phyloP scores from a whole-genome alignment of 805 yeast species.

The Ascoidea asiatica region DNA sequence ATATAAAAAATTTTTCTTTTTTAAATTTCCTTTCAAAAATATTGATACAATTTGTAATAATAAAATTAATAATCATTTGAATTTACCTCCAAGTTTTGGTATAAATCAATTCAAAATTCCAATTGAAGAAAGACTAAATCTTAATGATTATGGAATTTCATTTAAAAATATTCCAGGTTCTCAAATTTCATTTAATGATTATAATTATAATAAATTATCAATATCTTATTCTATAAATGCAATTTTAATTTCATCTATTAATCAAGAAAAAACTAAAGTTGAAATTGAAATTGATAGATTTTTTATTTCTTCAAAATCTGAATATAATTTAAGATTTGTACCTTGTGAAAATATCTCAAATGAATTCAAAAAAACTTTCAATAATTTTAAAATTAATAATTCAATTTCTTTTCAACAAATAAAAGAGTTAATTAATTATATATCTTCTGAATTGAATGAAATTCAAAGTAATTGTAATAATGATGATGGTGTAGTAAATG shows the following conservation, averaged over 20 bases:
- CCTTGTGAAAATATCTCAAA: not conserved
- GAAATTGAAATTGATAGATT: too few relatives aligned
- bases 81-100: not conserved
- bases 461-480: too few relatives aligned
- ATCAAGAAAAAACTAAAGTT: not conserved
- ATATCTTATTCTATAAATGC: not conserved
- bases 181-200: not conserved
- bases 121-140: too few relatives aligned
- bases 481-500: too few relatives aligned
- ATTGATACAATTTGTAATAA: constrained; percentile 25
- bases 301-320: not conserved
- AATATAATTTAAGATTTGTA: not conserved
- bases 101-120: too few relatives aligned
- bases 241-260: not conserved
- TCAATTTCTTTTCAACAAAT: too few relatives aligned
- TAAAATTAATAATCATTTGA: not conserved
- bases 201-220: not conserved
- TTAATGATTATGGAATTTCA: too few relatives aligned
- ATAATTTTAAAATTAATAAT: too few relatives aligned
- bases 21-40: constrained; percentile 26
- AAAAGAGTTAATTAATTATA: too few relatives aligned
- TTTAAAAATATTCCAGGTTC: too few relatives aligned
- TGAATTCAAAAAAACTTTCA: not conserved
- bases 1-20: constrained; percentile 30
- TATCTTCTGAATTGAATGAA: not conserved